These are phyloP conservation scores for Botrytis tulipae DNA, from an alignment of 2,329 filamentous ascomycete species.

Conservation along the genomic window DNA sequence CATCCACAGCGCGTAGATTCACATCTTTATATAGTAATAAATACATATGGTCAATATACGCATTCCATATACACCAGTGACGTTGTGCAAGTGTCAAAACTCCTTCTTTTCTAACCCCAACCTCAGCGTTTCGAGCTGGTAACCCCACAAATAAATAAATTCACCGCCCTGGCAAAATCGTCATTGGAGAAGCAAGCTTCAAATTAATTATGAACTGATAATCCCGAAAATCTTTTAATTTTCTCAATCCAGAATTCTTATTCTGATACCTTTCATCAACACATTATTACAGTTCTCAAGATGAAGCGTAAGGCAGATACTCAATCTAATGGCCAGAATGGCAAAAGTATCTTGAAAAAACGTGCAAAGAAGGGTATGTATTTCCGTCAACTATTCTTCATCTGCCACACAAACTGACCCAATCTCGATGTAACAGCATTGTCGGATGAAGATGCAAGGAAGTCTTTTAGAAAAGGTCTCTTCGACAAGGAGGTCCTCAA, in stretches of 20 bases:
- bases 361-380: constrained; percentile 47
- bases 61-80: background rate
- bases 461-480: constrained; percentile 62
- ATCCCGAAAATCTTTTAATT: constrained; percentile 14
- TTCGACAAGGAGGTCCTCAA: constrained; percentile 59
- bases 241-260: background rate
- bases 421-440: constrained; percentile 29
- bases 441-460: constrained; percentile 36
- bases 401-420: constrained; percentile 25
- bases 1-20: constrained; percentile 8
- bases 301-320: constrained; percentile 62
- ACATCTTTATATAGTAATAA: background rate
- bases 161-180: constrained; percentile 18
- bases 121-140: background rate
- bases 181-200: constrained; percentile 14
- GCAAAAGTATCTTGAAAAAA: constrained; percentile 49
- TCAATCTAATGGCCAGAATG: constrained; percentile 43
- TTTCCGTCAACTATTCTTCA: constrained; percentile 22
- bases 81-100: constrained; percentile 8
- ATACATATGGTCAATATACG: background rate
- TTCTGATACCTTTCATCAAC: background rate
- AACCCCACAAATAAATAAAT: background rate
- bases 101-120: background rate
- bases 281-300: constrained; percentile 26
- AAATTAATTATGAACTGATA: constrained; percentile 22